phyloP scores from a whole-genome alignment of 805 yeast genomes.

The Trichomonascus vanleenenianus region DNA sequence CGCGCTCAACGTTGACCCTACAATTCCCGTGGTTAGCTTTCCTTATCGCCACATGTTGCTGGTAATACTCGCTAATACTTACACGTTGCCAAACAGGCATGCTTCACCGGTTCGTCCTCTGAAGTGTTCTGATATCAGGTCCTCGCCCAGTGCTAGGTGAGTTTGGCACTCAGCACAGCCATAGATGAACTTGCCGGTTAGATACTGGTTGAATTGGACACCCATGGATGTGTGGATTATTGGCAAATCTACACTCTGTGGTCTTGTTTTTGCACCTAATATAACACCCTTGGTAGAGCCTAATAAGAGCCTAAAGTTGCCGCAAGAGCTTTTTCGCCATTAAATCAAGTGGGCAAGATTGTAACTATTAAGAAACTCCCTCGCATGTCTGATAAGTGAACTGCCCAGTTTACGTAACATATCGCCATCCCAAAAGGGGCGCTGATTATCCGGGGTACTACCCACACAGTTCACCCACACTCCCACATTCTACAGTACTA shows the following conservation, averaged over 20 bases:
- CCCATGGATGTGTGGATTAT: slow-evolving; percentile 33
- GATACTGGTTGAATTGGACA: slow-evolving; percentile 37
- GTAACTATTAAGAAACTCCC: too few species aligned
- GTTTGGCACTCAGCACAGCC: slow-evolving; percentile 36
- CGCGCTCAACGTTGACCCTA: slow-evolving; percentile 36
- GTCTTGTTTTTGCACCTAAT: not conserved
- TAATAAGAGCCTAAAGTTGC: not conserved
- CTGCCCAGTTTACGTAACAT: too few species aligned
- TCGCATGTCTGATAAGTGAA: too few species aligned
- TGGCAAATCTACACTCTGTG: not conserved
- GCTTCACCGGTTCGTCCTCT: slow-evolving; percentile 54
- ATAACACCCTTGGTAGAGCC: not conserved
- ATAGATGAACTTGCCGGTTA: slow-evolving; percentile 29
- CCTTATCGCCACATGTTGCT: not conserved
- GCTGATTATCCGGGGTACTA: too few species aligned
- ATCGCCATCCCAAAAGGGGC: too few species aligned
- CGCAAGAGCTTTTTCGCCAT: not conserved
- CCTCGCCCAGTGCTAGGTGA: slow-evolving; percentile 32
- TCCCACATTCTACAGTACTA: too few species aligned
- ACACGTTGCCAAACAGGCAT: slow-evolving; percentile 41
- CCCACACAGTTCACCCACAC: too few species aligned
- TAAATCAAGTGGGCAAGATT: too few species aligned
- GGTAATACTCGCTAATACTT: slow-evolving; percentile 12
- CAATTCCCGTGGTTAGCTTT: not conserved
- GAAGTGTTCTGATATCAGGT: slow-evolving; percentile 38